Evolutionary conservation across 2,329 filamentous ascomycete genomes (phyloP).

Genomic region (Aspergillus fumigatus): DNA sequence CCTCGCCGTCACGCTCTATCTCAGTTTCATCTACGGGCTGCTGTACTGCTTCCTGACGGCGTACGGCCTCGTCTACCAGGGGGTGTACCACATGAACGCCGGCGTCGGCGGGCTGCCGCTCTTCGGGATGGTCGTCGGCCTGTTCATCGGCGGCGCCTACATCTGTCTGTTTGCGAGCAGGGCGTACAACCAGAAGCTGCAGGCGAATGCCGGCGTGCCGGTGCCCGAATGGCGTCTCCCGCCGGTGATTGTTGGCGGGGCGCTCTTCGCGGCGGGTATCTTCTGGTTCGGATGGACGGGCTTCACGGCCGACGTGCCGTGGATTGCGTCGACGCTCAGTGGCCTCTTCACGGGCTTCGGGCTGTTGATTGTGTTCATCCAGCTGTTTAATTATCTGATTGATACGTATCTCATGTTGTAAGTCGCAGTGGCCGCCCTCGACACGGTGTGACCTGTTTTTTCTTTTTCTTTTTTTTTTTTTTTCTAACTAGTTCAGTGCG

Average conservation of each 20-base stretch:
- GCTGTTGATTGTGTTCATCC: constrained; percentile 55
- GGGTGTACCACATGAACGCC: constrained; percentile 62
- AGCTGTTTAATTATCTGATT: constrained; percentile 55
- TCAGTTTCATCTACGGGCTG: constrained; percentile 36
- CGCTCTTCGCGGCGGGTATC: constrained; percentile 55
- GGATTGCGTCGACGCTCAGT: constrained; percentile 40
- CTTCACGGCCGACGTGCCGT: constrained; percentile 39
- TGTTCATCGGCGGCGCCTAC: constrained; percentile 61
- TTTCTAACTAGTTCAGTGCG: not conserved
- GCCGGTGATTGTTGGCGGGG: constrained; percentile 50
- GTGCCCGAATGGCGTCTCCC: constrained; percentile 57
- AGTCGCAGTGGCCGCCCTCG: constrained; percentile 1
- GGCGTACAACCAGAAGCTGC: constrained; percentile 64
- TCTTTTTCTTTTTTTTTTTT: no score
- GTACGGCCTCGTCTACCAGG: constrained; percentile 34
- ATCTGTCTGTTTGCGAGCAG: constrained; percentile 60
- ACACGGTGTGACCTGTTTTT: not conserved
- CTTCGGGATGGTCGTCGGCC: constrained; percentile 75
- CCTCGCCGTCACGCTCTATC: constrained; percentile 37
- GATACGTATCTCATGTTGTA: constrained; percentile 52
- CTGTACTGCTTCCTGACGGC: constrained; percentile 35
- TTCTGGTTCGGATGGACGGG: constrained; percentile 78
- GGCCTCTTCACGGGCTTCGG: constrained; percentile 56
- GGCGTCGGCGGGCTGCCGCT: constrained; percentile 74
- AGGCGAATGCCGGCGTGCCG: constrained; percentile 58